Percentiles rank a stretch among this genome's conserved stretches.
Evolutionary conservation across 805 yeast genomes (phyloP).

Genomic region (Wickerhamiella allomyrinae): DNA sequence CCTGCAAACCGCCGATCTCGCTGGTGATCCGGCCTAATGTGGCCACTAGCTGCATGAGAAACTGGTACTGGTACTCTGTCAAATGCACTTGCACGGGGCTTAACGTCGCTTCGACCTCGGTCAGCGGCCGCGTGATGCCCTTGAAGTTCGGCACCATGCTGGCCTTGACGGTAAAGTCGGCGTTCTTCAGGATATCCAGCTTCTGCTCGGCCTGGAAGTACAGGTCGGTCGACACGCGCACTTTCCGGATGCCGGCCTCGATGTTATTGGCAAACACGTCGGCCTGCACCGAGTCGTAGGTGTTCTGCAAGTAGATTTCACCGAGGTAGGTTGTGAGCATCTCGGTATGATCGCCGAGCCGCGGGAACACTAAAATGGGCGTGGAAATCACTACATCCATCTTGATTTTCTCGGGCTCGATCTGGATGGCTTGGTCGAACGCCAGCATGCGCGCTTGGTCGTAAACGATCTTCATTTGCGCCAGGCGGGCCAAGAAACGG

Average conservation of each 20-base stretch:
- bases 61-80: constrained; percentile 59
- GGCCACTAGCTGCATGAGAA: constrained; percentile 40
- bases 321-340: constrained; percentile 63
- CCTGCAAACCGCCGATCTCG: constrained; percentile 35
- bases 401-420: constrained; percentile 47
- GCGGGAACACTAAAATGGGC: constrained; percentile 75
- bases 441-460: constrained; percentile 85
- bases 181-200: constrained; percentile 33
- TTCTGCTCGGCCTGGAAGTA: constrained; percentile 37
- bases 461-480: constrained; percentile 74
- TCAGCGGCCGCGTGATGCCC: constrained; percentile 31
- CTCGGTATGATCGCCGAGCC: constrained; percentile 34
- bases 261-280: constrained; percentile 34
- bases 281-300: constrained; percentile 29
- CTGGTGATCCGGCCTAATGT: constrained; percentile 43
- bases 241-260: constrained; percentile 55
- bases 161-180: constrained; percentile 9
- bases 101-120: constrained; percentile 40
- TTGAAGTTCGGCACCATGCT: constrained; percentile 5
- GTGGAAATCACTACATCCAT: constrained; percentile 62
- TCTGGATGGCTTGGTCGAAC: constrained; percentile 58
- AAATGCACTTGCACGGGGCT: constrained; percentile 49
- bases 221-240: constrained; percentile 51
- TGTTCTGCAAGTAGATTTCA: constrained; percentile 58
- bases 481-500: constrained; percentile 56